A percentile compares a stretch with the other conserved stretches of the same genome.
Conservation (phyloP, 257 asterid genomes). For the Solanum chaucha region DNA sequence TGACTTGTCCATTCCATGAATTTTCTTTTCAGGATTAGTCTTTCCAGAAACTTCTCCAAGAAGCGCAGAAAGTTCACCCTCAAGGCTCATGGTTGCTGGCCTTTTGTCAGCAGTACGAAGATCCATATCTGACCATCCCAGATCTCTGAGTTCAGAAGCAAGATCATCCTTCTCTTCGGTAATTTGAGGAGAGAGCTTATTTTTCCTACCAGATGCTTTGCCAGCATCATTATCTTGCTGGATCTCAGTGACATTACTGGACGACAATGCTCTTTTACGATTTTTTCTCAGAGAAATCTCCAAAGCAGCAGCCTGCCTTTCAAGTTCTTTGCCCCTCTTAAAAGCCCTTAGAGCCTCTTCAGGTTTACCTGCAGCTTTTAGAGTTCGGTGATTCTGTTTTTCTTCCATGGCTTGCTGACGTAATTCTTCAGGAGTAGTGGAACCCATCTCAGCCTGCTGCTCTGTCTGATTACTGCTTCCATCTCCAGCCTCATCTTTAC, state of each 20-base stretch:
- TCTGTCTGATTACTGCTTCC: not conserved
- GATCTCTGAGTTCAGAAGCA: conserved; percentile 70
- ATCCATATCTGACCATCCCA: conserved; percentile 97
- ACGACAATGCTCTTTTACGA: conserved; percentile 56
- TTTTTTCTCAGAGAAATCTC: conserved; percentile 63
- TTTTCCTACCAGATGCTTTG: conserved; percentile 20
- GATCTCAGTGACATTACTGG: conserved; percentile 28
- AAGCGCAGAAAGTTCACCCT: conserved; percentile 80
- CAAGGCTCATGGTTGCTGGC: conserved; percentile 49
- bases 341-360: conserved; percentile 86
- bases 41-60: conserved; percentile 52
- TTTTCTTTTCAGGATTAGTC: conserved; percentile 33
- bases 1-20: conserved; percentile 38
- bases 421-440: conserved; percentile 70
- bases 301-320: conserved; percentile 84
- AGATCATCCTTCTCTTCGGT: conserved; percentile 60
- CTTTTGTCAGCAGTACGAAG: conserved; percentile 45
- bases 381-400: conserved; percentile 59
- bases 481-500: conserved; percentile 23
- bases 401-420: conserved; percentile 78
- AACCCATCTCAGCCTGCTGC: conserved; percentile 21
- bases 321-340: conserved; percentile 91
- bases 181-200: conserved; percentile 25
- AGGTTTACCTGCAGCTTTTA: conserved; percentile 83
- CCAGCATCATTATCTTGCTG: conserved; percentile 31